Conservation (phyloP, 495 filamentous ascomycete species). For the Wilcoxina mikolae region DNA sequence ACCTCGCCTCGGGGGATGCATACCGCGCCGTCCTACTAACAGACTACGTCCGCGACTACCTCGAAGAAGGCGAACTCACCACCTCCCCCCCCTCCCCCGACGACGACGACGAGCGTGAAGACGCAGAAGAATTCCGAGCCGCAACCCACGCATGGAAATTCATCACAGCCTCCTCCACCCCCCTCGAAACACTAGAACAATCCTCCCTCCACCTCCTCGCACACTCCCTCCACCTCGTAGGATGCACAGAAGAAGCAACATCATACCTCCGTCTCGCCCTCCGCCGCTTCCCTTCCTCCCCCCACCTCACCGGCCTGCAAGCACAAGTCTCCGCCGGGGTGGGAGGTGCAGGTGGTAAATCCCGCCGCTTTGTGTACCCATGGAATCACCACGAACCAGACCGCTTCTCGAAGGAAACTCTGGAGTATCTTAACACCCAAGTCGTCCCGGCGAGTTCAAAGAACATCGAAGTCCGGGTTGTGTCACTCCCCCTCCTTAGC, state of each 20-base stretch:
- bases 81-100: conserved; percentile 8
- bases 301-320: neutral
- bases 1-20: conserved; percentile 77
- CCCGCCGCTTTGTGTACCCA: conserved; percentile 48
- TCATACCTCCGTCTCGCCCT: neutral
- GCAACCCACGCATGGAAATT: neutral
- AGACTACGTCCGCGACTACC: conserved; percentile 61
- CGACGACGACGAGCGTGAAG: conserved; percentile 8
- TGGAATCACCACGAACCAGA: conserved; percentile 89
- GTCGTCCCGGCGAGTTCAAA: conserved; percentile 48
- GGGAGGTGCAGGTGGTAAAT: neutral
- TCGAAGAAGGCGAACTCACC: conserved; percentile 17
- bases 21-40: conserved; percentile 75
- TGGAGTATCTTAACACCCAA: conserved; percentile 51
- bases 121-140: conserved; percentile 1
- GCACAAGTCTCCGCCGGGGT: neutral
- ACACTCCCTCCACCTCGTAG: neutral
- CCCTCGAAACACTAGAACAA: neutral
- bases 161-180: neutral
- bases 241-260: neutral
- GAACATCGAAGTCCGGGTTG: conserved; percentile 54
- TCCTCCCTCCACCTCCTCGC: neutral
- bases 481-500: conserved; percentile 50
- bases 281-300: neutral
- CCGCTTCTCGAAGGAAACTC: conserved; percentile 52